Percentiles rank a stretch among this genome's conserved stretches.
phyloP scores from a whole-genome alignment of 495 filamentous ascomycete species.

The Achaetomiella virescens region DNA sequence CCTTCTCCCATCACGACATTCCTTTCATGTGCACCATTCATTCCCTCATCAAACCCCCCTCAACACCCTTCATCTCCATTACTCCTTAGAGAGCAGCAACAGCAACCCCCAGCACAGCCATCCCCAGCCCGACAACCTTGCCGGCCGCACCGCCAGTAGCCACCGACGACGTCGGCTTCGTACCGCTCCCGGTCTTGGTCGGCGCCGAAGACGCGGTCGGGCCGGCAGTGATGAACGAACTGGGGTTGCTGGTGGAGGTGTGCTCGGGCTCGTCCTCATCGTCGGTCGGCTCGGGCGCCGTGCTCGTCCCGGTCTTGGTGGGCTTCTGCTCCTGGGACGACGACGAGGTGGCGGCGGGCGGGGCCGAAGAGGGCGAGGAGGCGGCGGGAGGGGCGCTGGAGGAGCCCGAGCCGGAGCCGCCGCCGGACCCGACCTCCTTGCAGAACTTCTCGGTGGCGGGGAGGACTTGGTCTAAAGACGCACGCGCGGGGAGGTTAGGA shows the following conservation, averaged over 20 bases:
- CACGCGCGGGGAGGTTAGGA: neutral
- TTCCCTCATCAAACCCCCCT: neutral
- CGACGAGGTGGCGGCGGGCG: conserved; percentile 10
- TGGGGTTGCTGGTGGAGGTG: neutral
- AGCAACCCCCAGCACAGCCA: conserved; percentile 24
- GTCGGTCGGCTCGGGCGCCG: neutral
- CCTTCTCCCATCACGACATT: no score
- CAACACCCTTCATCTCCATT: neutral
- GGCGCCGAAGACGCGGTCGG: neutral
- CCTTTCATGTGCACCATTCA: no score
- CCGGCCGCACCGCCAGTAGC: conserved; percentile 21
- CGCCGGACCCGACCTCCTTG: conserved; percentile 15
- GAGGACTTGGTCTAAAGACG: conserved; percentile 29
- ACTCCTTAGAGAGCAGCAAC: conserved; percentile 24
- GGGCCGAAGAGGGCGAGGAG: neutral
- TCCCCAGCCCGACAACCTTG: conserved; percentile 21
- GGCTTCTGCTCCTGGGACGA: conserved; percentile 7
- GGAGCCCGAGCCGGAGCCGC: neutral
- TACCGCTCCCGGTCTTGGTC: conserved; percentile 10
- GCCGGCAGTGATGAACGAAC: conserved; percentile 1
- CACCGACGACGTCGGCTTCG: conserved; percentile 1
- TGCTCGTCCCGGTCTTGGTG: neutral
- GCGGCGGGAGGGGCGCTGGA: neutral
- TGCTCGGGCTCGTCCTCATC: neutral
- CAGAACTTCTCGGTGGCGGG: conserved; percentile 35